phyloP scores from a whole-genome alignment of 2,329 filamentous ascomycete species.

The Xylaria arbuscula region DNA sequence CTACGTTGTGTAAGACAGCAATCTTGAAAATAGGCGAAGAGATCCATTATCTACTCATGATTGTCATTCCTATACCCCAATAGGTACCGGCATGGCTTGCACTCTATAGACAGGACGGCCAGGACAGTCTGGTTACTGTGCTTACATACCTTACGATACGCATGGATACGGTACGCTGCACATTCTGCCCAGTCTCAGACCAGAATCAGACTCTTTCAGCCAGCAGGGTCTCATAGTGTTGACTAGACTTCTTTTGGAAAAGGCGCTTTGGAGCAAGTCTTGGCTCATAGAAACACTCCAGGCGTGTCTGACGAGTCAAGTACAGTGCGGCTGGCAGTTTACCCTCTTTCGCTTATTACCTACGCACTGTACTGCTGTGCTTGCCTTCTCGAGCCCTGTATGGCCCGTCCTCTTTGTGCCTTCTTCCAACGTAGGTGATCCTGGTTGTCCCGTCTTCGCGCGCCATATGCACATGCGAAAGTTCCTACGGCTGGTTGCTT shows the following conservation, averaged over 20 bases:
- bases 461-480: conserved; percentile 41
- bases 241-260: conserved; percentile 31
- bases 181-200: conserved; percentile 12
- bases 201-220: conserved; percentile 13
- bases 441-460: conserved; percentile 41
- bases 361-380: conserved; percentile 27
- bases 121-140: background rate
- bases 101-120: background rate
- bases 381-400: background rate
- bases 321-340: conserved; percentile 19
- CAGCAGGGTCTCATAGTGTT: conserved; percentile 7
- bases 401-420: conserved; percentile 30
- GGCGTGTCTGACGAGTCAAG: background rate
- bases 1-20: conserved; percentile 1
- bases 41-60: too few species aligned
- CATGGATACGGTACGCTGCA: background rate
- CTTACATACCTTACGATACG: background rate
- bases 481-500: conserved; percentile 43
- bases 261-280: conserved; percentile 22
- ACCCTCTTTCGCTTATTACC: background rate
- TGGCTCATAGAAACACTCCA: conserved; percentile 22
- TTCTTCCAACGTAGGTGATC: conserved; percentile 43
- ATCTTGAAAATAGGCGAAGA: background rate
- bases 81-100: background rate
- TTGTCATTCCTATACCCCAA: too few species aligned